phyloP scores from a whole-genome alignment of 2,329 filamentous ascomycete species.

The Penicillium olsonii region DNA sequence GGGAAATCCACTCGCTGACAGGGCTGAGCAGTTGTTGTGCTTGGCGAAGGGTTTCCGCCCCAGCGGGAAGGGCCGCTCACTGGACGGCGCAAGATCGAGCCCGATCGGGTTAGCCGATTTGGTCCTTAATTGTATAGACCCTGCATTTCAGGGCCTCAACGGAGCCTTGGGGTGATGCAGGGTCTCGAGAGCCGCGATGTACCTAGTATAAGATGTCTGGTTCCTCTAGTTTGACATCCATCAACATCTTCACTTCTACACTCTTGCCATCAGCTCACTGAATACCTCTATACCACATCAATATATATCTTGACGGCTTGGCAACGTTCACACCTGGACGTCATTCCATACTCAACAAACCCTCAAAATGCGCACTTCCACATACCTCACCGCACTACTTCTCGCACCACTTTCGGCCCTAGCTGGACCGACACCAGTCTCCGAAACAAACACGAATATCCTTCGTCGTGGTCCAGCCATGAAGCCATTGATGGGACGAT shows the following conservation, averaged over 20 bases:
- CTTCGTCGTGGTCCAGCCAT: slow-evolving; percentile 2
- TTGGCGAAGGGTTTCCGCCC: slow-evolving; percentile 2
- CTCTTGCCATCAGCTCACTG: background rate
- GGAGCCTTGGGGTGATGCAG: no score
- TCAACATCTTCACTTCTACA: background rate
- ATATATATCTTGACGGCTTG: no score
- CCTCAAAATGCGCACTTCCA: background rate
- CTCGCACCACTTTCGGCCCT: background rate
- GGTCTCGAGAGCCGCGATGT: background rate
- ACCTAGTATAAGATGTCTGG: background rate
- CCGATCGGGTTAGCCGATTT: background rate
- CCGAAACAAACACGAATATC: background rate
- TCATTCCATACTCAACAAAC: background rate
- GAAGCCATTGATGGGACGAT: background rate
- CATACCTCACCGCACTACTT: background rate
- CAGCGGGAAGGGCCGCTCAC: background rate
- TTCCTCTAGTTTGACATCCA: background rate
- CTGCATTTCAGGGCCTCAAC: background rate
- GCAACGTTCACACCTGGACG: background rate
- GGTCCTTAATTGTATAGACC: background rate
- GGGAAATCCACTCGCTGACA: background rate
- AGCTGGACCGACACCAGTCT: background rate
- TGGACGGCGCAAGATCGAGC: background rate
- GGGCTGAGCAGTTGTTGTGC: background rate
- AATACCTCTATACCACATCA: background rate